Conservation (phyloP, 257 asterid species). For the Leptodermis oblonga region DNA sequence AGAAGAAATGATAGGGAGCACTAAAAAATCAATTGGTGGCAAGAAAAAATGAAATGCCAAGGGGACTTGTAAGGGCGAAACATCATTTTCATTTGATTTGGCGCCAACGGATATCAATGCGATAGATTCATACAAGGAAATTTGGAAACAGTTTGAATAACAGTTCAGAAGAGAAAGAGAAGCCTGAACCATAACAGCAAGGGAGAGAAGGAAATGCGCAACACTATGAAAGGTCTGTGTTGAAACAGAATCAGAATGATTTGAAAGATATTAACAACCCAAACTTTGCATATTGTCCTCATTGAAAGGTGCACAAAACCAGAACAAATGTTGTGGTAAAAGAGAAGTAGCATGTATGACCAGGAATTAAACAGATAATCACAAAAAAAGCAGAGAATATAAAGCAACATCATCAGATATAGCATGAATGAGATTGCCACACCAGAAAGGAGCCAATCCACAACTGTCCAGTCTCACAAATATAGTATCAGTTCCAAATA, state of each 20-base stretch:
- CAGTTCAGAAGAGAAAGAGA: slow-evolving; percentile 8
- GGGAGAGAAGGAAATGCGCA: slow-evolving; percentile 8
- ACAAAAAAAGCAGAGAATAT: slow-evolving; percentile 13
- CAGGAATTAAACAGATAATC: slow-evolving; percentile 4
- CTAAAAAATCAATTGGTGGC: slow-evolving; percentile 53
- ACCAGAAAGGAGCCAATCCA: slow-evolving; percentile 19
- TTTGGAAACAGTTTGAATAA: slow-evolving; percentile 8
- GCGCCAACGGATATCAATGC: not conserved
- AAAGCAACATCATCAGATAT: slow-evolving; percentile 3
- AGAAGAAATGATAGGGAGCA: slow-evolving; percentile 69
- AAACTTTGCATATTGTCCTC: slow-evolving; percentile 2
- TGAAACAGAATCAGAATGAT: slow-evolving; percentile 12
- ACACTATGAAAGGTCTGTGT: slow-evolving; percentile 9
- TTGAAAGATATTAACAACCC: slow-evolving; percentile 7
- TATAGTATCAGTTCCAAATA: slow-evolving; percentile 16
- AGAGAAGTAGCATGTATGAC: slow-evolving; percentile 11
- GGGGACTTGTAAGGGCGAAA: slow-evolving; percentile 53
- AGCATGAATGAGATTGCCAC: slow-evolving; percentile 8
- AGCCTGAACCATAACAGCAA: slow-evolving; percentile 7
- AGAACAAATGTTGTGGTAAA: not conserved
- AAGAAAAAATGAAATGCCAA: slow-evolving; percentile 66
- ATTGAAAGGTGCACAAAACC: slow-evolving; percentile 9
- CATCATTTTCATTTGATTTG: slow-evolving; percentile 34
- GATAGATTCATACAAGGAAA: not conserved
- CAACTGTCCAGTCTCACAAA: slow-evolving; percentile 13